Evolutionary conservation across 805 yeast species (phyloP).

Genomic region (Metschnikowia anglica): DNA sequence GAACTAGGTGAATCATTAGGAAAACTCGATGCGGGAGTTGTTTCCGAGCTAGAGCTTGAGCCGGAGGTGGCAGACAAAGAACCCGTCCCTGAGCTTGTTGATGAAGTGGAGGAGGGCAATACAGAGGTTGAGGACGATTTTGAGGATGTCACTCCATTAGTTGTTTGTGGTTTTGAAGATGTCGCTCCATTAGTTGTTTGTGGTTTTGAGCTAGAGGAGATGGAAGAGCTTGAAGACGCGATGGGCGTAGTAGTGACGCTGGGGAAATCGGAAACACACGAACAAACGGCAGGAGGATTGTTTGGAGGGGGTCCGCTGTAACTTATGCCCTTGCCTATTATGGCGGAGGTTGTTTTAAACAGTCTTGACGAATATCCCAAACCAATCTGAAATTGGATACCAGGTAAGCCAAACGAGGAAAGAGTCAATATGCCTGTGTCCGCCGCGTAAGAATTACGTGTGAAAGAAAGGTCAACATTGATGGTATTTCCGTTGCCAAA

Average conservation of each 20-base stretch:
- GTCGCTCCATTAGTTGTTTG: too few relatives aligned
- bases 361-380: not conserved
- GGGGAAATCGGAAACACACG: constrained; percentile 6
- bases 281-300: constrained; percentile 2
- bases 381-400: constrained; percentile 2
- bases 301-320: constrained; percentile 8
- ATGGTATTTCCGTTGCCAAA: constrained; percentile 5
- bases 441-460: not conserved
- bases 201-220: not conserved
- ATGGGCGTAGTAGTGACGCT: constrained; percentile 3
- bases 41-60: too few relatives aligned
- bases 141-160: too few relatives aligned
- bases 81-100: too few relatives aligned
- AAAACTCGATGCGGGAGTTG: too few relatives aligned
- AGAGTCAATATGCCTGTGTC: not conserved
- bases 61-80: too few relatives aligned
- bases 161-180: too few relatives aligned
- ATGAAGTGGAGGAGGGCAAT: too few relatives aligned
- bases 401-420: not conserved
- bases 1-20: not conserved
- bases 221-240: not conserved
- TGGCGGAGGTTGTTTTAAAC: not conserved
- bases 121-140: too few relatives aligned
- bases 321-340: not conserved
- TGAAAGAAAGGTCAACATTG: not conserved